These are phyloP conservation scores for Cicer yamashitae DNA, from an alignment of 306 rosid species.

Conservation along the genomic window DNA sequence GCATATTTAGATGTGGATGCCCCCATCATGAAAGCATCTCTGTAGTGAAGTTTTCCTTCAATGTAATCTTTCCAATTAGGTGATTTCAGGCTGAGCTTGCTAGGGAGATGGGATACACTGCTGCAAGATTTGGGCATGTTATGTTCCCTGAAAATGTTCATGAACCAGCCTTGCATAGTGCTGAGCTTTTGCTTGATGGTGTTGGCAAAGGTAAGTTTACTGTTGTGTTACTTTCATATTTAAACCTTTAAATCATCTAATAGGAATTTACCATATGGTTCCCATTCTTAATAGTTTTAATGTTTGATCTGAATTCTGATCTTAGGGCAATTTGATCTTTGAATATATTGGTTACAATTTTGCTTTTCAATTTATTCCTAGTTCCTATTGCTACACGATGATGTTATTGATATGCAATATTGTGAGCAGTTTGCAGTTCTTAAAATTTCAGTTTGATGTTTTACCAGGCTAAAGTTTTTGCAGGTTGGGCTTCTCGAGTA, in stretches of 20 bases:
- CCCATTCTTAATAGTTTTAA: constrained; percentile 20
- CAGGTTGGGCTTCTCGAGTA: constrained; percentile 93
- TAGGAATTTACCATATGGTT: constrained; percentile 13
- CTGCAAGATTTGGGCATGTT: constrained; percentile 96
- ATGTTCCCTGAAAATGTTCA: constrained; percentile 98
- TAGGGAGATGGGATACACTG: constrained; percentile 87
- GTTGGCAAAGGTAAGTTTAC: constrained; percentile 75
- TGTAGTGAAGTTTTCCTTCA: constrained; percentile 61
- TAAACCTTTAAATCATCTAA: neutral
- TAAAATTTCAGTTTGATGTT: constrained; percentile 26
- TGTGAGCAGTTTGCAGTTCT: constrained; percentile 34
- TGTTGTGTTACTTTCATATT: constrained; percentile 29
- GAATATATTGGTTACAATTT: constrained; percentile 25
- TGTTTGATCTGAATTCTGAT: constrained; percentile 38
- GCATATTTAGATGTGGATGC: constrained; percentile 35
- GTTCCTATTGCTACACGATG: constrained; percentile 24
- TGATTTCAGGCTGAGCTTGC: constrained; percentile 98
- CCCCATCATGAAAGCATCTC: constrained; percentile 39
- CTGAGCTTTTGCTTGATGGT: constrained; percentile 93
- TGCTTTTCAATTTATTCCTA: constrained; percentile 30
- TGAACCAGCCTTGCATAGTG: constrained; percentile 88
- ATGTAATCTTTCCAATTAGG: constrained; percentile 62
- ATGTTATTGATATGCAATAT: constrained; percentile 32
- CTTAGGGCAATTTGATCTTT: constrained; percentile 35
- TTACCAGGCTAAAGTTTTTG: constrained; percentile 25